phyloP scores from a whole-genome alignment of 768 basidiomycete genomes.

The Peribolospora kevripleyi region DNA sequence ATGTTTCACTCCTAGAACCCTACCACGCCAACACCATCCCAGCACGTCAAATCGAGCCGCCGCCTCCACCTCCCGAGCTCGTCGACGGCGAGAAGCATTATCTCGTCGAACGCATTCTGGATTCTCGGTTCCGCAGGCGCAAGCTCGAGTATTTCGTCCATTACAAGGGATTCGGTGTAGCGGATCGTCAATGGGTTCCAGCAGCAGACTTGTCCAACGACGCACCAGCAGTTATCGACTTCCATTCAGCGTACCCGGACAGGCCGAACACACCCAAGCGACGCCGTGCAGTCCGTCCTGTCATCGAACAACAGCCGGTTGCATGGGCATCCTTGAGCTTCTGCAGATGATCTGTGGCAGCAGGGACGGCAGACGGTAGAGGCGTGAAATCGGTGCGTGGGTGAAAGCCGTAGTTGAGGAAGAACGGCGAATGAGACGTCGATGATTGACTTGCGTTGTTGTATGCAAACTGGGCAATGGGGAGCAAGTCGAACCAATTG shows the following conservation, averaged over 20 bases:
- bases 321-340: no score
- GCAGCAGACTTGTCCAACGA: neutral
- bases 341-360: no score
- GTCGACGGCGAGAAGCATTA: no score
- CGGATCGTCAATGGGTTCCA: neutral
- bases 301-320: no score
- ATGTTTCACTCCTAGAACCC: no score
- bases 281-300: no score
- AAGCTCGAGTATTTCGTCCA: neutral
- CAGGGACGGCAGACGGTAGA: neutral
- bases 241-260: neutral
- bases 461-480: conserved; percentile 19
- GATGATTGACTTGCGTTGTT: conserved; percentile 18
- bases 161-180: neutral
- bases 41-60: no score
- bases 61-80: no score
- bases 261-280: neutral
- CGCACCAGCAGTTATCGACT: neutral
- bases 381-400: neutral
- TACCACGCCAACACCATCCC: no score
- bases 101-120: neutral
- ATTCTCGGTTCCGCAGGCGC: neutral
- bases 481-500: conserved; percentile 20
- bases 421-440: conserved; percentile 18
- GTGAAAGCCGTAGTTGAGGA: conserved; percentile 5